Base-by-base conservation (phyloP, 495 filamentous ascomycete genomes). In the Lichenothelia convexa region DNA sequence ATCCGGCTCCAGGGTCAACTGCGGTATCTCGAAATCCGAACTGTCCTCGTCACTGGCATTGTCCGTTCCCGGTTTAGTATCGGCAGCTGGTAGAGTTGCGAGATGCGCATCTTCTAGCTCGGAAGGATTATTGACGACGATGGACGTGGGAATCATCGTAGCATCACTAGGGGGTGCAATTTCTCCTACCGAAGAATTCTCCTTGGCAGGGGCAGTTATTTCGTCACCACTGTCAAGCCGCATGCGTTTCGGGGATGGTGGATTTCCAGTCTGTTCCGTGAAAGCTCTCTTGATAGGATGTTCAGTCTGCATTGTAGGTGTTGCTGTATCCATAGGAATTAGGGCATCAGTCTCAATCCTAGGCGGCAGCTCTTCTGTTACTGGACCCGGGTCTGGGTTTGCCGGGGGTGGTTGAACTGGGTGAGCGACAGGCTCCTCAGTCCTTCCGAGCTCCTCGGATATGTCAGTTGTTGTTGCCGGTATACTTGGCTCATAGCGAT, bases 21-120 rank as follows among this genome's bases (percentile, higher is more conserved):
- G 35, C 27, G 48, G 48, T 29, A 51, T 43, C 42, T 51, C 48
- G 29, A 48, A 51, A 30, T 51, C 45, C 24, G 39, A 42, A 7
- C 34, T 37, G 18, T 45, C 43, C 20, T 21, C 34, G 2, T 20
- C 35, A 4, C 38, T 18, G 9, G 36, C 41, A 7, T 26, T 20
- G 11, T 15, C 20, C 35, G 23, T 17, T 17, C 1, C 13, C 11
- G 12, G 9, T 18, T 38, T 15, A 18, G 35, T 17, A 21, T 7
- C 6, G 15, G 15, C 22, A 26, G 30, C 4, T 15, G 17, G 8
- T 32, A 21, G 11, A 18, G 34, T 13, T n/a, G 24, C 15, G 7
- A n/a, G 24, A 18, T 12, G 8, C 16, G 35, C 15, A n/a, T 3
- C 34, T 18, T 5, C 7, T 30, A 38, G 41, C 17, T 38, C 35